Conservation (phyloP, 1,139 yeast genomes). For the Candida sp. region DNA sequence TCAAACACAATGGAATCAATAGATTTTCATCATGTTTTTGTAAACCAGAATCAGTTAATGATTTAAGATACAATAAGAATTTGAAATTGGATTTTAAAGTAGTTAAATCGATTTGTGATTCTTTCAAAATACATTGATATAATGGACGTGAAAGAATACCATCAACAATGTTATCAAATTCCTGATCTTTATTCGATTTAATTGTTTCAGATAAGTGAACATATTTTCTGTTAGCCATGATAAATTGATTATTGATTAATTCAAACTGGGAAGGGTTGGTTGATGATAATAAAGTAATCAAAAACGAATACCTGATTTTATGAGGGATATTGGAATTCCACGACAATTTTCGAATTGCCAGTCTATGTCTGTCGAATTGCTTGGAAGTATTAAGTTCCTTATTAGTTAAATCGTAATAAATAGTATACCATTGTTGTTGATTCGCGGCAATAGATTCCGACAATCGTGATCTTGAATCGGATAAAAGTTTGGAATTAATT, state of each 20-base stretch:
- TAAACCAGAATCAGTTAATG: slow-evolving; percentile 35
- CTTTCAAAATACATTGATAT: slow-evolving; percentile 21
- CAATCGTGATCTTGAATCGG: slow-evolving; percentile 18
- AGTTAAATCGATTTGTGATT: slow-evolving; percentile 11
- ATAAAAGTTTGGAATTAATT: slow-evolving; percentile 16
- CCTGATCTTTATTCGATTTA: slow-evolving; percentile 28
- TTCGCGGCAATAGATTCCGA: slow-evolving; percentile 15
- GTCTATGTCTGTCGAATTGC: slow-evolving; percentile 26
- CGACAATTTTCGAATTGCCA: slow-evolving; percentile 27
- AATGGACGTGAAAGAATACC: slow-evolving; percentile 28
- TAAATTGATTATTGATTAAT: slow-evolving; percentile 15
- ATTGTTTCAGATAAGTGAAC: slow-evolving; percentile 24
- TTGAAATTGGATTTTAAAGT: slow-evolving; percentile 24
- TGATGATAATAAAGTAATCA: slow-evolving; percentile 20
- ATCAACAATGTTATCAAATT: slow-evolving; percentile 27
- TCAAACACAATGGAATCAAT: slow-evolving; percentile 34
- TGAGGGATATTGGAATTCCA: slow-evolving; percentile 40
- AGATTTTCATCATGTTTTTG: slow-evolving; percentile 39
- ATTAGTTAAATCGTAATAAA: slow-evolving; percentile 13
- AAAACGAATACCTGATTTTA: slow-evolving; percentile 24
- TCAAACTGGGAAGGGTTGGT: slow-evolving; percentile 12
- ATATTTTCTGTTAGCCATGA: slow-evolving; percentile 18
- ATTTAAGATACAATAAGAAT: slow-evolving; percentile 33
- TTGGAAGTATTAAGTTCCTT: slow-evolving; percentile 18
- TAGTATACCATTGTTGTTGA: slow-evolving; percentile 27